A percentile compares a stretch with the other conserved stretches of the same genome.
phyloP scores from a whole-genome alignment of 2,329 filamentous ascomycete species.

The Tolypocladium album region DNA sequence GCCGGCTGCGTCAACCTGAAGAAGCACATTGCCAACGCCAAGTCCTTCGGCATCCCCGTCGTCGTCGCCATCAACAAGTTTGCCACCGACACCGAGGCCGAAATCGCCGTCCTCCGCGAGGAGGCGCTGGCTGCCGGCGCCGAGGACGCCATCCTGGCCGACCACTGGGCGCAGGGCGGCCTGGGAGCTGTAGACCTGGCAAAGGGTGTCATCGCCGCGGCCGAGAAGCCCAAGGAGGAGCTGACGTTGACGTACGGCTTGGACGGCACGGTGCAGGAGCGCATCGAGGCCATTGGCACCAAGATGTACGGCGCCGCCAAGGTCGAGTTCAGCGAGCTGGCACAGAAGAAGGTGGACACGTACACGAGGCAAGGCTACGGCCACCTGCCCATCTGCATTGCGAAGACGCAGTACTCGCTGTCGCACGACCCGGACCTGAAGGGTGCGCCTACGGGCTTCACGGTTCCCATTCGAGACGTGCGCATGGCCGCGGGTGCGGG shows the following conservation, averaged over 20 bases:
- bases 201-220: slow-evolving; percentile 72
- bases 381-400: slow-evolving; percentile 89
- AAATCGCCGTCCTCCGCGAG: slow-evolving; percentile 80
- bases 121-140: slow-evolving; percentile 87
- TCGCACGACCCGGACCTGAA: slow-evolving; percentile 90
- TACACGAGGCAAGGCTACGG: slow-evolving; percentile 89
- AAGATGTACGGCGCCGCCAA: slow-evolving; percentile 88
- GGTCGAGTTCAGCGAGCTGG: slow-evolving; percentile 88
- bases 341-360: slow-evolving; percentile 91
- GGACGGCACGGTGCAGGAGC: slow-evolving; percentile 70
- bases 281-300: slow-evolving; percentile 82
- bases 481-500: slow-evolving; percentile 89
- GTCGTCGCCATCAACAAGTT: slow-evolving; percentile 98
- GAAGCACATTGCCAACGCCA: slow-evolving; percentile 91
- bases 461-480: slow-evolving; percentile 88
- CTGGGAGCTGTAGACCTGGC: slow-evolving; percentile 83
- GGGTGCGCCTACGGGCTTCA: slow-evolving; percentile 90
- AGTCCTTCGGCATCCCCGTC: slow-evolving; percentile 80
- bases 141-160: slow-evolving; percentile 84
- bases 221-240: slow-evolving; percentile 72
- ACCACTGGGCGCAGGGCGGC: slow-evolving; percentile 95
- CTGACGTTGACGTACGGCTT: slow-evolving; percentile 81
- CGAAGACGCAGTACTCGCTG: slow-evolving; percentile 96
- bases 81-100: slow-evolving; percentile 83
- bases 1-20: slow-evolving; percentile 86